Evolutionary conservation across 1,284 basidiomycete genomes (phyloP), one percentile per base, ranked within the genome.

Genomic region (Tranzscheliella williamsii): DNA sequence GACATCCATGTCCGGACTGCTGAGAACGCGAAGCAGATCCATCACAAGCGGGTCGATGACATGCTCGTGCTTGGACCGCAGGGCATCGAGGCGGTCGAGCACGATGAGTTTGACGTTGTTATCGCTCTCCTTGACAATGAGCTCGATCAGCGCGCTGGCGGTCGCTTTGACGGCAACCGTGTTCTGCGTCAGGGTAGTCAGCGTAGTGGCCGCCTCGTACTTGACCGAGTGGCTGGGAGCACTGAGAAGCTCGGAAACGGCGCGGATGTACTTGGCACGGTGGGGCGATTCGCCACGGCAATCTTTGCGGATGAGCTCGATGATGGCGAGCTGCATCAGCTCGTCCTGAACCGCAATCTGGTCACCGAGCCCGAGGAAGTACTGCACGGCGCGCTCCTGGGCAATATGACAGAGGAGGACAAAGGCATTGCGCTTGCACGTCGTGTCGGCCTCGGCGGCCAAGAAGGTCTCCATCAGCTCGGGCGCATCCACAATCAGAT

Each of bases 41-140:
- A 96, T 94, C 66, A 94, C 91, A 55, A 97, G 84, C 7, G 87
- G 83, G 76, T 98, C 92, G 37, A 98, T 81, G 39, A 96, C 87
- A 76, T 90, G 89, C 26, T 91, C 91, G 79, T 97, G 92, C 75
- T 88, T 91, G 22, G 85, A 81, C 26, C 91, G 85, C 16, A 99
- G 83, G 20, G 80, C 80, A 47, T 97, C 90, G 34, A 99, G 85
- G 37, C 95, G 86, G 76, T 95, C 91, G 24, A 99, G 84, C 9
- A 98, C 95, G 63, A 98, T 98, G 49, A 98, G 85, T 80, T 98
- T 98, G 79, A 97, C 94, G 71, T 98, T 99, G 82, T 98, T 99
- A 82, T 97, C 94, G 2, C 91, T 91, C 80, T 96, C 93, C 81
- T 93, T 94, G 76, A 89, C 84, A 49, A 93, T 87, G 46, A 98